Evolutionary conservation across 1,284 basidiomycete genomes (phyloP).

Genomic region (Mycosarcoma mackinlayi): DNA sequence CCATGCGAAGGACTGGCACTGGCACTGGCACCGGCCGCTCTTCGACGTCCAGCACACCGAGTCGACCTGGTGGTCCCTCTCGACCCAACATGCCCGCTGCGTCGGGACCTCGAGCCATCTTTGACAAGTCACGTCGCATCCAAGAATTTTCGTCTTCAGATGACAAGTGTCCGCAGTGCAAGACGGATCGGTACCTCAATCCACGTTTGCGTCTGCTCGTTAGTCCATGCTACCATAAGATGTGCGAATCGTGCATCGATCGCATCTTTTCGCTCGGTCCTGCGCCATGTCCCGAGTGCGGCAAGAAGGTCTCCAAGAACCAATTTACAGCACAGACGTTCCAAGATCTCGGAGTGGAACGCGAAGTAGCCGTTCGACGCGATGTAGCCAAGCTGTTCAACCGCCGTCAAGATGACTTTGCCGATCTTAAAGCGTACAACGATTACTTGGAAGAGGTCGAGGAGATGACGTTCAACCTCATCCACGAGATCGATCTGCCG

Average conservation of each 20-base stretch:
- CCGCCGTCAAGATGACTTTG: conserved; percentile 90
- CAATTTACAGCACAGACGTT: conserved; percentile 97
- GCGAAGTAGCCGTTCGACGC: conserved; percentile 89
- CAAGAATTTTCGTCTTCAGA: conserved; percentile 61
- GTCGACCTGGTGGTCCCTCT: conserved; percentile 35
- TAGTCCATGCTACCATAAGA: conserved; percentile 96
- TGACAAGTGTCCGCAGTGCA: conserved; percentile 96
- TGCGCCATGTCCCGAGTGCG: conserved; percentile 94
- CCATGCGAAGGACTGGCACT: conserved; percentile 27
- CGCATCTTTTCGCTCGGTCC: conserved; percentile 94
- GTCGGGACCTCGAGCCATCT: conserved; percentile 38
- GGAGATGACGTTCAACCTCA: conserved; percentile 95
- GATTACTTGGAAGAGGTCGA: conserved; percentile 97
- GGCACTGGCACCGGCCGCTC: conserved; percentile 21
- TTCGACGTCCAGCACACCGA: conserved; percentile 12
- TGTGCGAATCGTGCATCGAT: conserved; percentile 85
- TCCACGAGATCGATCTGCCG: conserved; percentile 87
- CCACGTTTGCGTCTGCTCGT: conserved; percentile 92
- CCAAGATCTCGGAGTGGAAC: conserved; percentile 94
- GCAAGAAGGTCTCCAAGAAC: conserved; percentile 86
- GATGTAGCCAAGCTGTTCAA: conserved; percentile 86
- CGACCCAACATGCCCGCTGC: conserved; percentile 26
- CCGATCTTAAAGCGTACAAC: conserved; percentile 84
- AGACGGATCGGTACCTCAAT: conserved; percentile 94
- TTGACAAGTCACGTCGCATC: conserved; percentile 58